Evolutionary conservation across 2,329 filamentous ascomycete genomes (phyloP).

Genomic region (Botryotinia calthae): DNA sequence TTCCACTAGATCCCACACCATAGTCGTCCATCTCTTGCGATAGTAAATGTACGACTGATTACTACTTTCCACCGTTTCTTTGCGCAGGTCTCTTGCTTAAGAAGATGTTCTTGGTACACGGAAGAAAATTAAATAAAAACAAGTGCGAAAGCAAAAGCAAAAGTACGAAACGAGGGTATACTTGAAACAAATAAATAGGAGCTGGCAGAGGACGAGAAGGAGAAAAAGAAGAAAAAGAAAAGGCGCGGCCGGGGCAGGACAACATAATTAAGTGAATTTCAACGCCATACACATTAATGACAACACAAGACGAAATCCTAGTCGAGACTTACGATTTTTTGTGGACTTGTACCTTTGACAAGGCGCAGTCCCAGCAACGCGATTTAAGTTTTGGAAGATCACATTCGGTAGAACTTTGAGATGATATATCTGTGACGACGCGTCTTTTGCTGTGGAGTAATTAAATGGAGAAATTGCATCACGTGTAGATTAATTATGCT

Average conservation of each 20-base stretch:
- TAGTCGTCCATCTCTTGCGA: not conserved
- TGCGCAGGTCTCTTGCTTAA: not conserved
- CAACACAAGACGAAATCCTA: constrained; percentile 5
- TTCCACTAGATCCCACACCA: constrained; percentile 1
- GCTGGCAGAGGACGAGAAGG: not conserved
- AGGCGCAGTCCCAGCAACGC: constrained; percentile 18
- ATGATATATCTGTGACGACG: constrained; percentile 19
- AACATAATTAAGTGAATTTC: constrained; percentile 16
- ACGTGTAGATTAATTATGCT: constrained; percentile 9
- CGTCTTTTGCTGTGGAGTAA: not conserved
- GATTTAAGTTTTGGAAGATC: constrained; percentile 8
- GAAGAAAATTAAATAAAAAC: not conserved
- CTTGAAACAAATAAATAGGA: not conserved
- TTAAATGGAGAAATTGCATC: not conserved
- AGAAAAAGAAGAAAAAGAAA: not conserved
- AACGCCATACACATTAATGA: constrained; percentile 5
- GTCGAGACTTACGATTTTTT: constrained; percentile 8
- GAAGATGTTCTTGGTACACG: not conserved
- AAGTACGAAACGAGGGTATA: constrained; percentile 14
- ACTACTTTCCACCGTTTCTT: not conserved
- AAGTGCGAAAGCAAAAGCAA: not conserved
- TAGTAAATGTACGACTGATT: not conserved
- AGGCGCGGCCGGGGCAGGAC: constrained; percentile 5
- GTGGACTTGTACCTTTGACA: constrained; percentile 15
- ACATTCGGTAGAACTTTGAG: constrained; percentile 2